phyloP scores from a whole-genome alignment of 805 yeast genomes.

The Wickerhamomyces chambardii region DNA sequence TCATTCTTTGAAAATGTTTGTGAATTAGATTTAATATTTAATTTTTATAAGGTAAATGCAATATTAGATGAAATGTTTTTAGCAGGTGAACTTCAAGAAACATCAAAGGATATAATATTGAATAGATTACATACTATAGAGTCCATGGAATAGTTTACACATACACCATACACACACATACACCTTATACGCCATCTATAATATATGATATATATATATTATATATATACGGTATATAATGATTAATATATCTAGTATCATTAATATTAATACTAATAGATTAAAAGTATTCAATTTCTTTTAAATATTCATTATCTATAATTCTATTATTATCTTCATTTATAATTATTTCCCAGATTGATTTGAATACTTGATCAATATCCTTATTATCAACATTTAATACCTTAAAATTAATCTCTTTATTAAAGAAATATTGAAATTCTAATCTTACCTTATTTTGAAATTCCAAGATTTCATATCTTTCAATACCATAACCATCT shows the following conservation, averaged over 20 bases:
- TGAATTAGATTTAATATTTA: conserved; percentile 82
- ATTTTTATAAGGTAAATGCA: conserved; percentile 75
- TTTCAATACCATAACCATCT: conserved; percentile 88
- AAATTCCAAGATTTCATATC: conserved; percentile 72
- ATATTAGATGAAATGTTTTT: conserved; percentile 81
- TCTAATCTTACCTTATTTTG: conserved; percentile 61
- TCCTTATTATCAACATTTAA: conserved; percentile 51
- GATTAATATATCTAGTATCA: no score
- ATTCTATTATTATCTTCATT: neutral
- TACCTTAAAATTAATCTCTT: conserved; percentile 15
- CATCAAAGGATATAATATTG: conserved; percentile 60
- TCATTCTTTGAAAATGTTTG: conserved; percentile 84
- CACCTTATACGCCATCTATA: no score
- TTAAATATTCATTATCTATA: neutral
- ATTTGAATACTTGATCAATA: conserved; percentile 44
- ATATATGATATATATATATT: no score
- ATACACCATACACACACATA: no score
- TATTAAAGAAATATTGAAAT: conserved; percentile 40
- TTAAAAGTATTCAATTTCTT: conserved; percentile 6
- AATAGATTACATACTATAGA: conserved; percentile 60
- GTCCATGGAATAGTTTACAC: conserved; percentile 47
- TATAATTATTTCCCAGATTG: conserved; percentile 30
- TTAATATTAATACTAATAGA: no score
- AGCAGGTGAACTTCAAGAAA: conserved; percentile 89
- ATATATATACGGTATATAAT: neutral